Percentiles rank a stretch among this genome's conserved stretches.
Evolutionary conservation across 208 protist species (phyloP).

Genomic region (Leishmania tarentolae): DNA sequence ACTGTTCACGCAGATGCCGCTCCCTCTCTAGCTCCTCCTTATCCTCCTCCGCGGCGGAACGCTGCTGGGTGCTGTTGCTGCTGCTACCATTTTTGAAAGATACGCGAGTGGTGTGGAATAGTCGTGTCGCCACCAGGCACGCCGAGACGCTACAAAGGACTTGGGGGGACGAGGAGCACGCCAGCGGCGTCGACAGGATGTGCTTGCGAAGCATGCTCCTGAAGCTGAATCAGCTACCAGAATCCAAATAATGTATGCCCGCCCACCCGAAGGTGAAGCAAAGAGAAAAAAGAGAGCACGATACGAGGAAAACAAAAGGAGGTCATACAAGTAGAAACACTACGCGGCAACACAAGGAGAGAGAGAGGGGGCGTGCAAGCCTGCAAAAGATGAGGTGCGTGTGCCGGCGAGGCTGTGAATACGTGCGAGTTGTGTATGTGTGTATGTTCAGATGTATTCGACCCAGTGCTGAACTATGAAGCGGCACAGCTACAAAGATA

Average conservation of each 20-base stretch:
- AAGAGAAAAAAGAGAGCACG: background rate
- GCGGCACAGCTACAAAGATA: background rate
- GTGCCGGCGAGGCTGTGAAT: background rate
- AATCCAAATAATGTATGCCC: background rate
- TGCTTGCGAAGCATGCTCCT: constrained; percentile 20
- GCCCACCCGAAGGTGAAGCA: background rate
- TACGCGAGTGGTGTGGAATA: constrained; percentile 13
- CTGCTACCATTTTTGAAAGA: constrained; percentile 4
- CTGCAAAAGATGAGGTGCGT: background rate
- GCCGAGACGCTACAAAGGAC: constrained; percentile 4
- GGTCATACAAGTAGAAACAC: background rate
- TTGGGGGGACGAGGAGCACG: background rate
- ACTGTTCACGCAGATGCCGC: constrained; percentile 67
- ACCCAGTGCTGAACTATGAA: background rate
- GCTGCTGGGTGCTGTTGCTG: constrained; percentile 21
- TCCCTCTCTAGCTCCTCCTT: constrained; percentile 84
- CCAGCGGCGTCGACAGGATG: constrained; percentile 4
- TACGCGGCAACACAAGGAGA: background rate
- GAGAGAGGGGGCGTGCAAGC: background rate
- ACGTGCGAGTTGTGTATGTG: background rate
- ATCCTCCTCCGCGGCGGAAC: constrained; percentile 67
- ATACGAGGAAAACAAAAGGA: background rate
- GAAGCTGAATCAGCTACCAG: background rate
- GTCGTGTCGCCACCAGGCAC: constrained; percentile 5
- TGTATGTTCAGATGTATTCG: background rate